Base-by-base conservation (phyloP, 371 early-diverging fungal species). In the Mucor lusitanicus region DNA sequence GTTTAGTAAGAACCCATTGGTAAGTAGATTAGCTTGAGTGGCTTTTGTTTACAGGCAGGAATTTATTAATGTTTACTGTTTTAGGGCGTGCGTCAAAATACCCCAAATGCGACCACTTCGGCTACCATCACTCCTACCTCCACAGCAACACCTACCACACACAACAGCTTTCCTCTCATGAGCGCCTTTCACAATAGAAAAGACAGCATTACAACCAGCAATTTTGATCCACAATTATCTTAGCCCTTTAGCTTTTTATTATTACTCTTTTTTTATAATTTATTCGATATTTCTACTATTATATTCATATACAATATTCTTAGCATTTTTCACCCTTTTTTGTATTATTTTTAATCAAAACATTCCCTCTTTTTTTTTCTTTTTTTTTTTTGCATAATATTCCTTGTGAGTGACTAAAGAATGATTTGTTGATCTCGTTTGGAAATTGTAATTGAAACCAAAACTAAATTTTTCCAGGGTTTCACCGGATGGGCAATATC, bases 1-100 rank as follows among this genome's bases (percentile, higher is more conserved):
- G 64, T 96, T 89, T 78, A 94, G 94, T 65, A 96, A 96, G 83
- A 96, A 96, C 71, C 97, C 97, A 19, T 83, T 96, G 37, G 74
- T 73, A 70, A 69, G 53, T 56, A 15, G 6, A n/a, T n/a, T n/a
- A n/a, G n/a, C n/a, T n/a, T 35, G 9, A 21, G 28, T 46, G 17
- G 7, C 11, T 40, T 40, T 46, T 23, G 17, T 44, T 12, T 63
- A 11, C 19, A 27, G 9, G 21, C 11, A 58, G 27, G 17, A 53
- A 30, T 46, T 39, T n/a, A 19, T 3, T 30, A 3, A 5, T 27
- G 15, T 32, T 8, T 39, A 30, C 32, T 15, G 7, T 53, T 30
- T 32, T 64, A 72, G 72, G 72, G 72, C 39, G 72, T 72, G 25
- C 68, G 72, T 37, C 72, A 72, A 64, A 72, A 56, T 50, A 37